These are phyloP conservation scores for Xerophyta viscosa DNA, from an alignment of 106 monocot genomes.

Conservation along the genomic window DNA sequence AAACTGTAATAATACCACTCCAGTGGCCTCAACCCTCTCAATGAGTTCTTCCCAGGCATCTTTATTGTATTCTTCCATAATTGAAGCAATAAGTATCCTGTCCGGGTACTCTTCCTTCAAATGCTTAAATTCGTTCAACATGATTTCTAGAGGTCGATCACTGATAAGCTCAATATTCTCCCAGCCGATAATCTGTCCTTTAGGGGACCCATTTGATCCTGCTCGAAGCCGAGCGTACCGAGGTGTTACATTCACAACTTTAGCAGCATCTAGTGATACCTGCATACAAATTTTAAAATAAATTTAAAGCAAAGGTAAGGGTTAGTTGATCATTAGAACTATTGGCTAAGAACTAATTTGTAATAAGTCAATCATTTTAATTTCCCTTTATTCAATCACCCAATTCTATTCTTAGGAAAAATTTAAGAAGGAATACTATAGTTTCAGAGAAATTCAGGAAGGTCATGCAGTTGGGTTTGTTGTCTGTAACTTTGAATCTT, in stretches of 20 bases:
- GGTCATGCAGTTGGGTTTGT: too few relatives aligned
- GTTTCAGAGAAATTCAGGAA: too few relatives aligned
- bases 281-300: constrained; percentile 6
- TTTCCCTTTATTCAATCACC: too few relatives aligned
- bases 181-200: constrained; percentile 91
- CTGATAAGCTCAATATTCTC: constrained; percentile 99
- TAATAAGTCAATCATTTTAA: too few relatives aligned
- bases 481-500: too few relatives aligned
- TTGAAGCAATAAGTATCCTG: constrained; percentile 89
- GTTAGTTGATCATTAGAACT: too few relatives aligned
- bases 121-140: constrained; percentile 87
- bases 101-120: constrained; percentile 87
- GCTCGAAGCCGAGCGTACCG: constrained; percentile 79
- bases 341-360: too few relatives aligned
- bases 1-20: constrained; percentile 49
- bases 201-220: constrained; percentile 76
- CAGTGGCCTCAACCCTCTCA: constrained; percentile 86
- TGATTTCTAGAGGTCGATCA: constrained; percentile 88
- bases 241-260: constrained; percentile 98
- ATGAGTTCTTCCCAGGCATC: constrained; percentile 92
- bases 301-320: too few relatives aligned
- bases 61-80: constrained; percentile 99
- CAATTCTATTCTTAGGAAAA: too few relatives aligned
- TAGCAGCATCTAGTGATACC: constrained; percentile 92
- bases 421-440: too few relatives aligned